Evolutionary conservation across 306 rosid genomes (phyloP), one percentile per base, ranked within the genome.

Genomic region (Begonia fuchsioides): DNA sequence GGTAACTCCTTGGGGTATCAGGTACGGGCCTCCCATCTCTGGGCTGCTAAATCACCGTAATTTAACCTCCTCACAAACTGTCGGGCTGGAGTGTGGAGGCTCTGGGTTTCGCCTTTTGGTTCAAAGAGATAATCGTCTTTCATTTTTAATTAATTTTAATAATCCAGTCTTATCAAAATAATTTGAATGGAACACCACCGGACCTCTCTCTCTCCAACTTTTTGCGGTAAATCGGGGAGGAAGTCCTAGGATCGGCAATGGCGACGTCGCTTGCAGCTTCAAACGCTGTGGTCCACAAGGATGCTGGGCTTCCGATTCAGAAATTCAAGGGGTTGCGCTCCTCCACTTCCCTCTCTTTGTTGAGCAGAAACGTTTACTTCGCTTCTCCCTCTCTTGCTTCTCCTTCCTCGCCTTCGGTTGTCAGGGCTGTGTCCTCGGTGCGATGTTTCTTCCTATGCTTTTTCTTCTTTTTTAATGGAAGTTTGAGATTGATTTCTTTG

Each of bases 341-440:
- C 14, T 60, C 94, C 11, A 59, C 60, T 17, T 73, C 85, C n/a
- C 64, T 73, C 32, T 44, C 73, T 44, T 63, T 77, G 63, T 0
- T 57, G 15, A 66, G 52, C 12, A 46, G 77, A 59, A 58, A 50
- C 43, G 15, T 46, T 40, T 55, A 35, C 17, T 61, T 62, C 55
- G 59, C 73, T 38, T 26, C 83, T 2, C 48, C 81, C 4, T 65
- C 84, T 17, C 65, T 80, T 19, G 50, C 84, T 26, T 26, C 35
- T 26, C 35, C n/a, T n/a, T n/a, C 87, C 3, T 55, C 60, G 32
- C 78, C 70, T 68, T 59, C 78, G 17, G 50, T 73, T 38, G 57
- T 71, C 8, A 76, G 87, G 11, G 94, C 95, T 41, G 85, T 85
- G 8, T 61, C 92, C 51, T 66, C 98, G 78, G 98, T 90, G 32